Evolutionary conservation across 2,329 filamentous ascomycete species (phyloP).

Genomic region (Aspergillus sclerotialis): DNA sequence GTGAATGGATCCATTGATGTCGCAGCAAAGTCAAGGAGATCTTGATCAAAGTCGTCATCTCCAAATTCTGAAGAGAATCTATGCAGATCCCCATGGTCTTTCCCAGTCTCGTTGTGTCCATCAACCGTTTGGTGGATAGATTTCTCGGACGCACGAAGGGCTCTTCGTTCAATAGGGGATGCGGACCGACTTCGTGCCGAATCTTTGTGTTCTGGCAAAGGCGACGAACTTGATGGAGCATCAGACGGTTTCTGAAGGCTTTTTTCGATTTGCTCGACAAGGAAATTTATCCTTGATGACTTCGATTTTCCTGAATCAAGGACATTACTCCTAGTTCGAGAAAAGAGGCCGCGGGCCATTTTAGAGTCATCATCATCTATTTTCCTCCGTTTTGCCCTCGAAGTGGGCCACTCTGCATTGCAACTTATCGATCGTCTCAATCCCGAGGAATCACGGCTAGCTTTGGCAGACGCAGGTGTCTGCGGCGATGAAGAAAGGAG

Average conservation of each 20-base stretch:
- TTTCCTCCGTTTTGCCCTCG: slow-evolving; percentile 56
- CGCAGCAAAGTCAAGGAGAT: slow-evolving; percentile 35
- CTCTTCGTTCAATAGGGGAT: slow-evolving; percentile 21
- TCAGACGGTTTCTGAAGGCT: slow-evolving; percentile 33
- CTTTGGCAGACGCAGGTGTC: slow-evolving; percentile 44
- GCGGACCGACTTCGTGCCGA: slow-evolving; percentile 22
- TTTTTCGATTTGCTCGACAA: slow-evolving; percentile 60
- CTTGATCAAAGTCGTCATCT: slow-evolving; percentile 41
- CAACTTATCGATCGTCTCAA: slow-evolving; percentile 63
- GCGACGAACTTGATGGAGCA: slow-evolving; percentile 37
- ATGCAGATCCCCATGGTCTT: slow-evolving; percentile 7
- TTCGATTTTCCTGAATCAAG: slow-evolving; percentile 32
- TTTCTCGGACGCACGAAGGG: slow-evolving; percentile 1
- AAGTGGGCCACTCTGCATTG: slow-evolving; percentile 60
- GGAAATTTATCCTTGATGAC: slow-evolving; percentile 44
- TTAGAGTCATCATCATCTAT: slow-evolving; percentile 43
- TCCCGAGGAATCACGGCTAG: slow-evolving; percentile 39
- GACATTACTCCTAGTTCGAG: slow-evolving; percentile 33
- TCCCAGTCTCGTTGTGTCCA: neutral
- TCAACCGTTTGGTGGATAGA: neutral
- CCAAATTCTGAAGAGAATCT: slow-evolving; percentile 40
- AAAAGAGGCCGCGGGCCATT: slow-evolving; percentile 41
- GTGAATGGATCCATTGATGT: slow-evolving; percentile 25
- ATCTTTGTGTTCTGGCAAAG: slow-evolving; percentile 29
- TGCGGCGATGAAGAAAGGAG: slow-evolving; percentile 66